phyloP scores from a whole-genome alignment of 2,329 filamentous ascomycete species.

The Nothophoma quercina region DNA sequence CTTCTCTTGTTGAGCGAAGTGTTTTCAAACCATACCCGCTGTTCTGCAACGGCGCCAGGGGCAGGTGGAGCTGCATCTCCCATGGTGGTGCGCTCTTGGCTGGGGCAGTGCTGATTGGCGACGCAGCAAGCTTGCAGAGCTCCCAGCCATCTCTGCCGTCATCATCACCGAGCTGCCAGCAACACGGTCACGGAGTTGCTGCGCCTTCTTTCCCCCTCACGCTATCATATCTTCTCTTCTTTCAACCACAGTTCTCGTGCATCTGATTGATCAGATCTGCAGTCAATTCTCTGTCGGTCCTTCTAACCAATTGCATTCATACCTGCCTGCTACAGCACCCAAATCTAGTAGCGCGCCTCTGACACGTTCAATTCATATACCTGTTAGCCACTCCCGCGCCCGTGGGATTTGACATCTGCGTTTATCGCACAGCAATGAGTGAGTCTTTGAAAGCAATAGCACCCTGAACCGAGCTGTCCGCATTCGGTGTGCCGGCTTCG shows the following conservation, averaged over 20 bases:
- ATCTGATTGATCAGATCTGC: slow-evolving; percentile 13
- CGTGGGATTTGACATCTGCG: neutral
- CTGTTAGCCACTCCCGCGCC: neutral
- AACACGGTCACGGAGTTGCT: slow-evolving; percentile 7
- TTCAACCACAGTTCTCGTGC: neutral
- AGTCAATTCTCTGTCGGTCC: neutral
- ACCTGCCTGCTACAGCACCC: slow-evolving; percentile 8
- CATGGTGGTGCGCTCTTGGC: slow-evolving; percentile 14
- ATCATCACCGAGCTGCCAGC: slow-evolving; percentile 9
- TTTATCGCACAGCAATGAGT: slow-evolving; percentile 19
- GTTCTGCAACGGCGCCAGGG: slow-evolving; percentile 23
- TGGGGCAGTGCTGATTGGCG: slow-evolving; percentile 18
- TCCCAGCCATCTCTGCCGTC: slow-evolving; percentile 19
- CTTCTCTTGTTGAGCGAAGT: neutral
- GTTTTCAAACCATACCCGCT: slow-evolving; percentile 9
- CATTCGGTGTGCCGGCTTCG: slow-evolving; percentile 11
- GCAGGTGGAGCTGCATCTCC: slow-evolving; percentile 16
- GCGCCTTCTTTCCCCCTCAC: slow-evolving; percentile 17
- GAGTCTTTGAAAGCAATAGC: slow-evolving; percentile 9
- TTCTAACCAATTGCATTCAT: slow-evolving; percentile 13
- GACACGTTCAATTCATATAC: slow-evolving; percentile 18
- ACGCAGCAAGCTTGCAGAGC: slow-evolving; percentile 8
- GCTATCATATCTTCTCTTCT: slow-evolving; percentile 6
- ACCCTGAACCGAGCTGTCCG: slow-evolving; percentile 8
- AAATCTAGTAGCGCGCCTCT: slow-evolving; percentile 14